phyloP scores from a whole-genome alignment of 1,284 basidiomycete genomes.

The Ceratobasidium sp. region DNA sequence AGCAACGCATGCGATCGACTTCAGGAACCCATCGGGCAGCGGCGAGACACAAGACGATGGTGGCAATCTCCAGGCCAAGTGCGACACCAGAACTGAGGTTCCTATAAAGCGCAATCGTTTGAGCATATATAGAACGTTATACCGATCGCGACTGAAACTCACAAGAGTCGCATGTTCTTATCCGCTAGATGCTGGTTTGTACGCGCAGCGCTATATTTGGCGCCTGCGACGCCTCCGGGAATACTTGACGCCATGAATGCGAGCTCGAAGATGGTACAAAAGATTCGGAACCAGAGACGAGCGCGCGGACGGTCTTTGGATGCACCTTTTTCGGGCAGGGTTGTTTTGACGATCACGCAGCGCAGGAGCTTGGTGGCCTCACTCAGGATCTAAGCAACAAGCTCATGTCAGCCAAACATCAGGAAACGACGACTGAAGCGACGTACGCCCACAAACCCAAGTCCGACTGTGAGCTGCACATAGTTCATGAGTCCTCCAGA shows the following conservation, averaged over 20 bases:
- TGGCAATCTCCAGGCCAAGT: not conserved
- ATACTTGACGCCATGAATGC: too few relatives aligned
- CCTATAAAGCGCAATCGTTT: not conserved
- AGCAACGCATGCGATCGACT: conserved; percentile 27
- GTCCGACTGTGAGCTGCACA: too few relatives aligned
- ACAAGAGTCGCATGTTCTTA: too few relatives aligned
- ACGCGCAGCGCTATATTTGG: conserved; percentile 15
- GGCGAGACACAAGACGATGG: not conserved
- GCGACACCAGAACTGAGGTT: conserved; percentile 6
- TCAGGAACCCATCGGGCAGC: conserved; percentile 2
- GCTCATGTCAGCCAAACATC: not conserved
- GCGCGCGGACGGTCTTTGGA: conserved; percentile 4
- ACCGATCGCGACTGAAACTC: not conserved
- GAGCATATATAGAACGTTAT: not conserved
- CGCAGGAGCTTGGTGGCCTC: conserved; percentile 9
- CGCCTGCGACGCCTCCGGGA: not conserved
- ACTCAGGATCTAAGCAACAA: conserved; percentile 8
- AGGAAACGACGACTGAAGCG: not conserved
- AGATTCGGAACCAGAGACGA: not conserved
- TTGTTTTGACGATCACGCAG: not conserved
- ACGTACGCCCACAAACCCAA: conserved; percentile 29
- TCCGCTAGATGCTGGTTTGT: conserved; percentile 12
- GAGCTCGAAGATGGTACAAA: conserved; percentile 20
- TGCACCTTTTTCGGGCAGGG: conserved; percentile 19
- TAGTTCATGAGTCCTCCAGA: too few relatives aligned